These are phyloP conservation scores for Nakazawaea populi DNA, from an alignment of 805 yeast species.

Conservation along the genomic window DNA sequence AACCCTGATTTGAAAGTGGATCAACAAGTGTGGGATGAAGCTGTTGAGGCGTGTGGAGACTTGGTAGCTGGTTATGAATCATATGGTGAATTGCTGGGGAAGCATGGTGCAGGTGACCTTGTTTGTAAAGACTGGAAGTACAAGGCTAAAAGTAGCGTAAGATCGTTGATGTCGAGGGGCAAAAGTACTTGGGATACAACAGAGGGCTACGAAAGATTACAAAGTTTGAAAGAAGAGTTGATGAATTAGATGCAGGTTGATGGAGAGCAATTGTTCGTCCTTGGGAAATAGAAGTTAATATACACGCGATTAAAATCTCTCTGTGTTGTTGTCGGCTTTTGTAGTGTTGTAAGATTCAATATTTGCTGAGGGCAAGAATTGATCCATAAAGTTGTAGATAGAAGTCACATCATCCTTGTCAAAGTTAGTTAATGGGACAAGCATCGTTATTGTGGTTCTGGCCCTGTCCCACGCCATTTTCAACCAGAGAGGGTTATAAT, in stretches of 20 bases:
- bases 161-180: conserved; percentile 77
- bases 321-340: not conserved
- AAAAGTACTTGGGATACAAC: conserved; percentile 73
- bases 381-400: conserved; percentile 4
- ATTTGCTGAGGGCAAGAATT: not conserved
- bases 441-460: conserved; percentile 14
- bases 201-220: conserved; percentile 66
- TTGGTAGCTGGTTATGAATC: conserved; percentile 82
- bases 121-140: conserved; percentile 92
- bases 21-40: conserved; percentile 66
- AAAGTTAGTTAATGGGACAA: conserved; percentile 15
- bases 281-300: too few relatives aligned
- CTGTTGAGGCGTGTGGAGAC: conserved; percentile 74
- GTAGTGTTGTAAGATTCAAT: not conserved
- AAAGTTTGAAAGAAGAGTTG: conserved; percentile 43
- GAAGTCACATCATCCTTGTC: conserved; percentile 4
- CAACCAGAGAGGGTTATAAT: conserved; percentile 12
- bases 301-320: not conserved
- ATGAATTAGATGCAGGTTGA: conserved; percentile 5
- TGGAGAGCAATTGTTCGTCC: too few relatives aligned
- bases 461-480: conserved; percentile 14
- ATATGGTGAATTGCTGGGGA: conserved; percentile 80
- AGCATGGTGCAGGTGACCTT: conserved; percentile 71
- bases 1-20: conserved; percentile 58
- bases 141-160: conserved; percentile 66